Base-by-base conservation (phyloP, 73 alveolate genomes). In the Paramecium caudatum region DNA sequence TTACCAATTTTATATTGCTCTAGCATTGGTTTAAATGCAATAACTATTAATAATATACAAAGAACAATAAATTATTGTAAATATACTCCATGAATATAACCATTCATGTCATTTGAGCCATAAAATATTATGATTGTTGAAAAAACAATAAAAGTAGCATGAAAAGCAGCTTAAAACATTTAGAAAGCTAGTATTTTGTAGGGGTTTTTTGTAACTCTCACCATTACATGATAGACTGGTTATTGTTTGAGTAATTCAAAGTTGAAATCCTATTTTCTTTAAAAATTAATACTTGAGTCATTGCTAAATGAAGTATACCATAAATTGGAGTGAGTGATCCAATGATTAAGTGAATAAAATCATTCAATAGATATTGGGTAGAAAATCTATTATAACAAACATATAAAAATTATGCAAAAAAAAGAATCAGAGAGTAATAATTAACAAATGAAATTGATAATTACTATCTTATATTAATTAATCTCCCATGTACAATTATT, bases 101-200 rank as follows among this genome's bases (percentile, higher is more conserved):
- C 83, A 65, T 65, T 65, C 19, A 16, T 7, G 34, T 65, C 83
- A 65, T 65, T 65, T 32, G 83, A 33, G 15, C 83, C 83, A 65
- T 65, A 65, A 16, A 65, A 65, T 7, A 43, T 65, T 9, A 32
- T 25, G 15, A 33, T 33, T 13, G 39, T 43, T 13, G 49, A 30
- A 4, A 65, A 10, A n/a, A 65, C 83, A 4, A 65, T 65, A 30
- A 30, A 65, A 32, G 83, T 65, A 25, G 48, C 83, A 32, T 65
- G 83, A 30, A 65, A 13, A 4, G 33, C 47, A 13, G 48, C 47
- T 36, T 33, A 33, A 3, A 65, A 2, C 3, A 65, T 32, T 33
- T 65, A 16, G 17, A 13, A 32, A 3, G 19, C 13, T 65, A 65
- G 34, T 21, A 33, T 3, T 65, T 10, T 65, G 34, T 65, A 65